Evolutionary conservation across 2,329 filamentous ascomycete species (phyloP).

Genomic region (Penicillium sp.): DNA sequence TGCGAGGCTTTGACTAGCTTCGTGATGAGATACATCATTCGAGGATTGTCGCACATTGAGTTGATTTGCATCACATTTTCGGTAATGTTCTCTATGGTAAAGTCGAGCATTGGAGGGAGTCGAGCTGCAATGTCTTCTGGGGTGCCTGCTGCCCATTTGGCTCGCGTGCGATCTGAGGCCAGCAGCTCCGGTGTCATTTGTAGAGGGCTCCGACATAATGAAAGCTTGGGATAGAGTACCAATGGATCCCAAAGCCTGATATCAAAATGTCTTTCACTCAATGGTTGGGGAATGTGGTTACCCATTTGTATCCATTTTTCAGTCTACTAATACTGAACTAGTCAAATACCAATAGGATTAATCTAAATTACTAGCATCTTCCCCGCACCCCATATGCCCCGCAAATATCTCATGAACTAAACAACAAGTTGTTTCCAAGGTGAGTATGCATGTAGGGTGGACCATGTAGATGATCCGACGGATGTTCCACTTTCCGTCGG

Average conservation of each 20-base stretch:
- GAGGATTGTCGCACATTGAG: constrained; percentile 61
- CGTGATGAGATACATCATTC: constrained; percentile 67
- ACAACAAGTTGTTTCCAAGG: neutral
- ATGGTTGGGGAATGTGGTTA: neutral
- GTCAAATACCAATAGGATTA: neutral
- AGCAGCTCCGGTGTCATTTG: neutral
- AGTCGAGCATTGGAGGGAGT: constrained; percentile 55
- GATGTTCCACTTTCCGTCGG: neutral
- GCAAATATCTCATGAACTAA: neutral
- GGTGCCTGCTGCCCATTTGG: neutral
- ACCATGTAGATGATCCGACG: neutral
- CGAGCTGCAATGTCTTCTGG: neutral
- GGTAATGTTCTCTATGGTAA: constrained; percentile 74
- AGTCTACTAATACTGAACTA: neutral
- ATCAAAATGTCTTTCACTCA: neutral
- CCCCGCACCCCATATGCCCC: neutral
- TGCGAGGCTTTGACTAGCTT: constrained; percentile 72
- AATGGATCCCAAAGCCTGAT: neutral
- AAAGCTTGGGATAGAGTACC: too few relatives aligned
- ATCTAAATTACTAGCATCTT: neutral
- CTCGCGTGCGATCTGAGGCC: neutral
- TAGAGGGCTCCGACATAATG: too few relatives aligned
- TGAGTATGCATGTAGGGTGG: neutral
- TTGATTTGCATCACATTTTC: constrained; percentile 71
- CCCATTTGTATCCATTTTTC: neutral